Conservation (phyloP, 495 filamentous ascomycete species). For the Podospora comata region DNA sequence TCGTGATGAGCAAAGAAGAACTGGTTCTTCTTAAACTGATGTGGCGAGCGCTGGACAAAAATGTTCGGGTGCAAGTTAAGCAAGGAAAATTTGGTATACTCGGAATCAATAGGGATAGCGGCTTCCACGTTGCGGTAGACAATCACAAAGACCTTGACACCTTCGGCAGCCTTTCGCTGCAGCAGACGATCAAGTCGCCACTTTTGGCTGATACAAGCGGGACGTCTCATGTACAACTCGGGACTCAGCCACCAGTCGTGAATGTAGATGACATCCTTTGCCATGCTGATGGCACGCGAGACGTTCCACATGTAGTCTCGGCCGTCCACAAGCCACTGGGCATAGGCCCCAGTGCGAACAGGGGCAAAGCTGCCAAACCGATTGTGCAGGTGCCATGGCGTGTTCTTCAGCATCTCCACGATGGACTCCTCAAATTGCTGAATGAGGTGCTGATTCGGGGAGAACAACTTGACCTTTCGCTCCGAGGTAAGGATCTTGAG, state of each 20-base stretch:
- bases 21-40: constrained; percentile 98
- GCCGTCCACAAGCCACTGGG: constrained; percentile 95
- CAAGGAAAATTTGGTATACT: constrained; percentile 96
- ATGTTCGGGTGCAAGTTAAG: constrained; percentile 95
- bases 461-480: constrained; percentile 83
- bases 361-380: constrained; percentile 94
- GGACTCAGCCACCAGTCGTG: constrained; percentile 99
- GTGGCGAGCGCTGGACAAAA: constrained; percentile 91
- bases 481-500: constrained; percentile 84
- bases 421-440: constrained; percentile 94
- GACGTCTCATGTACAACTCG: constrained; percentile 92
- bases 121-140: constrained; percentile 98
- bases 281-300: constrained; percentile 94
- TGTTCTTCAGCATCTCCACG: constrained; percentile 72
- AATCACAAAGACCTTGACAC: constrained; percentile 97
- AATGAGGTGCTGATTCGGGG: constrained; percentile 83
- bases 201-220: constrained; percentile 96
- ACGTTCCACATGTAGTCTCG: constrained; percentile 99
- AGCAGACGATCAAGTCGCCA: constrained; percentile 96
- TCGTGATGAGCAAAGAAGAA: constrained; percentile 99
- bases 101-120: constrained; percentile 96
- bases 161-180: constrained; percentile 86
- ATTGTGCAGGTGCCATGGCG: constrained; percentile 76
- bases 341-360: constrained; percentile 78
- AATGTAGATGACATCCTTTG: constrained; percentile 97